Conservation (phyloP, 345 rosid genomes). For the Arabidopsis thaliana region DNA sequence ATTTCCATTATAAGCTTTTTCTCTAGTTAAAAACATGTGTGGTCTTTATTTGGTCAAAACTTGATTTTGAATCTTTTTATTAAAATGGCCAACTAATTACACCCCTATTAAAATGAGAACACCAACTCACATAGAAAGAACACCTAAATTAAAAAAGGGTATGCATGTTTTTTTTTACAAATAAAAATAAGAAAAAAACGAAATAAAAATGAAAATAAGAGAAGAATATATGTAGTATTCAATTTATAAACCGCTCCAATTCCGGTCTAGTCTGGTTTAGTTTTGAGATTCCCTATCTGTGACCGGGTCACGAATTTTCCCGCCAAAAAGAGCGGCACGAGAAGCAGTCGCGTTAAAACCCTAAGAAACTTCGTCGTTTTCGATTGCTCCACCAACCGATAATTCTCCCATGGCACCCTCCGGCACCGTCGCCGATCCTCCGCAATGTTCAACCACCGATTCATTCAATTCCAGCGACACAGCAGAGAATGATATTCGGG, state of each 20-base stretch:
- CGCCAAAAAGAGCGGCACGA: conserved; percentile 52
- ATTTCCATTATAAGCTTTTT: background rate
- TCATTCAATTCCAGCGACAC: conserved; percentile 35
- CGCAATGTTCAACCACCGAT: conserved; percentile 40
- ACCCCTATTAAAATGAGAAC: conserved; percentile 20
- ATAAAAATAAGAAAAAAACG: background rate
- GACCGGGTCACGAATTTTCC: conserved; percentile 44
- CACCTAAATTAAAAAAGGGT: background rate
- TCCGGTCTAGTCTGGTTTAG: conserved; percentile 18
- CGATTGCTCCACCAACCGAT: conserved; percentile 27
- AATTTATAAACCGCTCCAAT: background rate
- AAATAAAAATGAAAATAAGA: too few species aligned
- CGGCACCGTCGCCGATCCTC: conserved; percentile 45
- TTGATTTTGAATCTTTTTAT: background rate
- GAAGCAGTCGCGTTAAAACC: conserved; percentile 37
- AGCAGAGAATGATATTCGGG: conserved; percentile 63
- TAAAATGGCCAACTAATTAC: conserved; percentile 31
- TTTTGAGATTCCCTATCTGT: background rate
- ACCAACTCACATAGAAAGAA: conserved; percentile 10
- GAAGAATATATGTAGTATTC: background rate
- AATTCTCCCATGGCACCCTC: conserved; percentile 50
- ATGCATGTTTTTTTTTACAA: too few species aligned
- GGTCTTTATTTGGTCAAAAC: conserved; percentile 20
- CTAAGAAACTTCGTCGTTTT: conserved; percentile 11
- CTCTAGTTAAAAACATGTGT: background rate